Conservation (phyloP, 345 rosid species). For the Rhodamnia argentea region DNA sequence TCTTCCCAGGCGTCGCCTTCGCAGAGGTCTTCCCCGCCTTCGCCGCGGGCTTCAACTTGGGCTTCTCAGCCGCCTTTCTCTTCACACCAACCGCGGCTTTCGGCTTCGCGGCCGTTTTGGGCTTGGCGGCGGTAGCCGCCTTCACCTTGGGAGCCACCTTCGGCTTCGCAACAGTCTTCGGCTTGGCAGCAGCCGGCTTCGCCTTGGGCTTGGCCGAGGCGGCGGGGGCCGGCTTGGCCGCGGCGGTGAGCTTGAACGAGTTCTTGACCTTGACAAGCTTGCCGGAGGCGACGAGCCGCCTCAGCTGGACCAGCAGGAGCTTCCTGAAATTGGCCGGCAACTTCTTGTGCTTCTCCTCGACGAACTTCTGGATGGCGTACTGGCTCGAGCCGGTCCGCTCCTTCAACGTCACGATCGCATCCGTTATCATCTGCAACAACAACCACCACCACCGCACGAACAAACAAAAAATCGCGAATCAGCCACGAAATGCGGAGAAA, state of each 20-base stretch:
- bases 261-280: constrained; percentile 39
- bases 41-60: background rate
- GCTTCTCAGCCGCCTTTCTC: background rate
- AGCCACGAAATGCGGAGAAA: background rate
- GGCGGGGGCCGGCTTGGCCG: background rate
- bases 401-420: constrained; percentile 33
- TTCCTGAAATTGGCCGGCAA: constrained; percentile 34
- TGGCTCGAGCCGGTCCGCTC: constrained; percentile 53
- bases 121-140: background rate
- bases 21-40: constrained; percentile 14
- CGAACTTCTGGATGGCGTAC: constrained; percentile 38
- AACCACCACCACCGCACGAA: background rate
- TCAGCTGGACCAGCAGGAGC: constrained; percentile 26
- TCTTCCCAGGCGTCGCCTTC: constrained; percentile 18
- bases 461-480: background rate
- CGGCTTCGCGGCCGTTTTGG: background rate
- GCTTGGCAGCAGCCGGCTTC: background rate
- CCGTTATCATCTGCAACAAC: constrained; percentile 33
- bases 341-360: constrained; percentile 39
- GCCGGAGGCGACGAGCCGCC: constrained; percentile 29
- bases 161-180: background rate
- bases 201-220: background rate
- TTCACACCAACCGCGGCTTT: background rate
- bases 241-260: constrained; percentile 30
- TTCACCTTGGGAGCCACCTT: background rate